phyloP scores from a whole-genome alignment of 495 filamentous ascomycete genomes.

The Lasiosphaeriaceae sp. region DNA sequence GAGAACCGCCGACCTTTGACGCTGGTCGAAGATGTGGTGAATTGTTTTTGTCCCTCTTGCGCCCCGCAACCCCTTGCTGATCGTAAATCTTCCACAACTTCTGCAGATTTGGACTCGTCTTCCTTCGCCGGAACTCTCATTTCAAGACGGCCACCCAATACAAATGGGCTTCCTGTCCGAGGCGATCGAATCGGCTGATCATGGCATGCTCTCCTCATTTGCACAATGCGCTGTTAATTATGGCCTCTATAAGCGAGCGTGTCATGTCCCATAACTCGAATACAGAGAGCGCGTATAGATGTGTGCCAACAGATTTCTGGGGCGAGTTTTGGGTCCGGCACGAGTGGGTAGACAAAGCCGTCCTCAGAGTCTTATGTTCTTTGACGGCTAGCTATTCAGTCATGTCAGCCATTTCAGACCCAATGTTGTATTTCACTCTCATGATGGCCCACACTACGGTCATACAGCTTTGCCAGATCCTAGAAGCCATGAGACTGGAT shows the following conservation, averaged over 20 bases:
- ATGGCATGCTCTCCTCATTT: constrained; percentile 37
- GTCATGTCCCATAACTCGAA: constrained; percentile 38
- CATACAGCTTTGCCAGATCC: constrained; percentile 37
- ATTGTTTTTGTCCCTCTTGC: constrained; percentile 6
- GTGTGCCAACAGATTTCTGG: constrained; percentile 4
- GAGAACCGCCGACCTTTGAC: constrained; percentile 42
- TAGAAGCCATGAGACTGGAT: constrained; percentile 19
- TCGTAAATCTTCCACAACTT: constrained; percentile 11
- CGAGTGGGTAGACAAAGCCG: constrained; percentile 45
- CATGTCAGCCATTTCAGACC: constrained; percentile 35
- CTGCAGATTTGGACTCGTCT: constrained; percentile 41
- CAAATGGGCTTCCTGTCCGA: constrained; percentile 43
- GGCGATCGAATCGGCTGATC: constrained; percentile 33
- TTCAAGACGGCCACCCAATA: constrained; percentile 45
- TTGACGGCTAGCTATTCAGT: constrained; percentile 31
- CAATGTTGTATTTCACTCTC: constrained; percentile 41
- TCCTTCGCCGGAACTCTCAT: constrained; percentile 46
- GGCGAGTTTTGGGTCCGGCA: constrained; percentile 47
- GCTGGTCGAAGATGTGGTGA: constrained; percentile 48
- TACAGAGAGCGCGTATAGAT: constrained; percentile 17
- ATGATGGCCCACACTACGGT: constrained; percentile 44
- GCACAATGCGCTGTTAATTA: constrained; percentile 45
- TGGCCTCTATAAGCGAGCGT: constrained; percentile 46
- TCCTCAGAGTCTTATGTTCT: constrained; percentile 34
- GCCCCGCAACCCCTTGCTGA: background rate